Percentiles rank a stretch among this genome's conserved stretches.
These are phyloP conservation scores for Quercus berberidifolia DNA, from an alignment of 306 rosid genomes.

Conservation along the genomic window DNA sequence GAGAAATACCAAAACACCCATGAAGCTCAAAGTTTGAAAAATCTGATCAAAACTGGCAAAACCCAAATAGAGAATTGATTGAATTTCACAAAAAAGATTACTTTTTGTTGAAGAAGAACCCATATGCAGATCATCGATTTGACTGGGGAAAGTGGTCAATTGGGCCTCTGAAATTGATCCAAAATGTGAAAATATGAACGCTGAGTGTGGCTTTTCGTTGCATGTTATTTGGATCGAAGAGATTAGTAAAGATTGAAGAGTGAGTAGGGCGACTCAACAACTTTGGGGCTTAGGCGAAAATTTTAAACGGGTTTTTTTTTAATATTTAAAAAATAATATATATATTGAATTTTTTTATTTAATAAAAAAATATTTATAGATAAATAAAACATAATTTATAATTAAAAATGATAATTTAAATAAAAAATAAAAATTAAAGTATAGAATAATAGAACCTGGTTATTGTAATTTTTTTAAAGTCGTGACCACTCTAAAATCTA, in stretches of 20 bases:
- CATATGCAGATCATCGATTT: not conserved
- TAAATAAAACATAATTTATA: too few species aligned
- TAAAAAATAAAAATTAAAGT: too few species aligned
- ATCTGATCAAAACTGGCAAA: not conserved
- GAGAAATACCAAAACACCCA: not conserved
- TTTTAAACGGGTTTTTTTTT: too few species aligned
- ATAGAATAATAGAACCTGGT: too few species aligned
- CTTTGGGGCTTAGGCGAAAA: too few species aligned
- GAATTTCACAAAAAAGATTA: not conserved
- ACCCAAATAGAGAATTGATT: not conserved
- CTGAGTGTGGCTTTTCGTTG: not conserved
- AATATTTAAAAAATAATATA: too few species aligned
- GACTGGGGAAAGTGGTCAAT: not conserved
- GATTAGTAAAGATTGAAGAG: not conserved
- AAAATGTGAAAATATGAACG: not conserved
- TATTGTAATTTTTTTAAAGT: too few species aligned
- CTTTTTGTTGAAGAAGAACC: not conserved
- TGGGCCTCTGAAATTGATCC: not conserved
- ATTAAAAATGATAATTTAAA: too few species aligned
- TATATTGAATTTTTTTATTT: too few species aligned
- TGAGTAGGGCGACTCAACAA: too few species aligned
- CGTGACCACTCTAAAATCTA: too few species aligned
- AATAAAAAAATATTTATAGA: too few species aligned
- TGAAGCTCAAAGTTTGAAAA: not conserved
- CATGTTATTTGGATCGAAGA: not conserved